Conservation (phyloP, 2,329 filamentous ascomycete genomes). For the Tolypocladium nubicola region DNA sequence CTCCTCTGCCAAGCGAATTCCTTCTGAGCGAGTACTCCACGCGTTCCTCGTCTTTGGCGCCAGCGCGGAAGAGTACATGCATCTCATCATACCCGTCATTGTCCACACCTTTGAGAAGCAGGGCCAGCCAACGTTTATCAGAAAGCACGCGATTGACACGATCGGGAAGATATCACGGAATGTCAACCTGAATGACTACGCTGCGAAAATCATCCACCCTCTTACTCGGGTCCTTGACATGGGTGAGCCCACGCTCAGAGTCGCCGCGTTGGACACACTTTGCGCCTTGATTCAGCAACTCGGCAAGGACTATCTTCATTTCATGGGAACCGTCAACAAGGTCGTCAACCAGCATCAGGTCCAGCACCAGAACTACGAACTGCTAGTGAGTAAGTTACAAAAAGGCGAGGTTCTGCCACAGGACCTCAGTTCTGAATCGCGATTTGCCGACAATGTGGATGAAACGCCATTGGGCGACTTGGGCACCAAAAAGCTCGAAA, state of each 20-base stretch:
- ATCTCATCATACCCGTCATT: conserved; percentile 91
- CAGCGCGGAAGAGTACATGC: conserved; percentile 98
- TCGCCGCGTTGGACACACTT: conserved; percentile 82
- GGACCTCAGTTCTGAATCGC: conserved; percentile 78
- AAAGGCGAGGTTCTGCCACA: conserved; percentile 93
- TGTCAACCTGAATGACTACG: conserved; percentile 95
- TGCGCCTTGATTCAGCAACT: conserved; percentile 94
- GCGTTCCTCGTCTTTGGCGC: conserved; percentile 93
- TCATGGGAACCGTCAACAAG: conserved; percentile 88
- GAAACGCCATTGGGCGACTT: conserved; percentile 77
- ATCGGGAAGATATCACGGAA: conserved; percentile 89
- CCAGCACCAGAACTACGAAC: conserved; percentile 81
- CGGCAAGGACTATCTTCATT: conserved; percentile 90
- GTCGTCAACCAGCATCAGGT: conserved; percentile 70
- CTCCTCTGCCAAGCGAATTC: conserved; percentile 58
- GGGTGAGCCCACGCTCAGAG: conserved; percentile 61
- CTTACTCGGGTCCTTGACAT: conserved; percentile 71
- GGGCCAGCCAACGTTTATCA: conserved; percentile 66
- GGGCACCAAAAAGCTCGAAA: conserved; percentile 84
- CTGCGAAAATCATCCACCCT: conserved; percentile 92
- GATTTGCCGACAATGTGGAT: conserved; percentile 67
- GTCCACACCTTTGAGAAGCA: conserved; percentile 89
- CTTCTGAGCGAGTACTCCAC: conserved; percentile 85
- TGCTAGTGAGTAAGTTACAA: conserved; percentile 84
- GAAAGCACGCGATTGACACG: conserved; percentile 86